Evolutionary conservation across 2,329 filamentous ascomycete species (phyloP).

Genomic region (Plenodomus lindquistii): DNA sequence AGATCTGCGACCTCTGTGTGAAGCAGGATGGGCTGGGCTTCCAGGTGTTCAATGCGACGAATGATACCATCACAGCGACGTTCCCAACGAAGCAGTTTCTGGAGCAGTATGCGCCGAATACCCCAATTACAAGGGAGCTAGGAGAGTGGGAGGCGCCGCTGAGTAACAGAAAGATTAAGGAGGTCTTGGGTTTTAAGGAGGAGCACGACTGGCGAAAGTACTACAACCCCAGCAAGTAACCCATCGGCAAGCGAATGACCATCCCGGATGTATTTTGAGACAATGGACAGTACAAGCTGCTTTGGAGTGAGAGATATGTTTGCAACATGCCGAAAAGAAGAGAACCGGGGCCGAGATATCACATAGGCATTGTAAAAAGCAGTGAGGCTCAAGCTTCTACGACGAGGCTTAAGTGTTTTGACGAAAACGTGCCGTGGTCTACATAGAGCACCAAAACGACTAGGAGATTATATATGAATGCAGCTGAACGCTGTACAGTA

Average conservation of each 20-base stretch:
- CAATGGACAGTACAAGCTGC: too few relatives aligned
- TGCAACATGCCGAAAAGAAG: too few relatives aligned
- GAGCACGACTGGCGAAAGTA: slow-evolving; percentile 62
- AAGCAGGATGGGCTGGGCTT: slow-evolving; percentile 61
- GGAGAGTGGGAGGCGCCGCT: slow-evolving; percentile 63
- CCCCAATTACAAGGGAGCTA: slow-evolving; percentile 60
- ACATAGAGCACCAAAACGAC: too few relatives aligned
- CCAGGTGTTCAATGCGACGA: slow-evolving; percentile 67
- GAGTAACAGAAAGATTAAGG: slow-evolving; percentile 63
- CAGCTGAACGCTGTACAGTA: too few relatives aligned
- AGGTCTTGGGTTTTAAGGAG: slow-evolving; percentile 63
- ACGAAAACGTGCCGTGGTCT: too few relatives aligned
- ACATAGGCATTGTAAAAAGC: too few relatives aligned
- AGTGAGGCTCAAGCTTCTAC: too few relatives aligned
- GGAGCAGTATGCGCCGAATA: slow-evolving; percentile 53
- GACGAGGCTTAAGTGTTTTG: too few relatives aligned
- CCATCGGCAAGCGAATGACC: neutral
- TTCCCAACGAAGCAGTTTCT: slow-evolving; percentile 58
- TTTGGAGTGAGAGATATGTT: too few relatives aligned
- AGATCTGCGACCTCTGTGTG: slow-evolving; percentile 62
- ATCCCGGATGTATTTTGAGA: neutral
- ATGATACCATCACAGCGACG: slow-evolving; percentile 62
- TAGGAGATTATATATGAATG: too few relatives aligned
- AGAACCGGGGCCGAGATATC: too few relatives aligned
- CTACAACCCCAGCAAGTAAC: slow-evolving; percentile 38